phyloP scores from a whole-genome alignment of 805 yeast species.

The Candida easanensis region DNA sequence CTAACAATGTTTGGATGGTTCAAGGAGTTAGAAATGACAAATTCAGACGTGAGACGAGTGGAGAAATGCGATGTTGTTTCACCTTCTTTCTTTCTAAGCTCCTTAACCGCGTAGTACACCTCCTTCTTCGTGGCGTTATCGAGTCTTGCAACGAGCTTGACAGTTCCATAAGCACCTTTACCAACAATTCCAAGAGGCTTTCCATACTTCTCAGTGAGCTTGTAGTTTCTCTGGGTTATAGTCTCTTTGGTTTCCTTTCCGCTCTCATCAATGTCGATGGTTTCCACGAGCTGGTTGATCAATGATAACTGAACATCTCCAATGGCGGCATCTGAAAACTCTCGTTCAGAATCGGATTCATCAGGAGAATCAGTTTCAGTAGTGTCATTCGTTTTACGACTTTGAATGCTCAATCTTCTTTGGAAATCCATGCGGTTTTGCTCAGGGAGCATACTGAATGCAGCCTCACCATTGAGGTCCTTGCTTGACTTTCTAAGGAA shows the following conservation, averaged over 20 bases:
- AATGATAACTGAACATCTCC: constrained; percentile 47
- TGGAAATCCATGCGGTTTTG: constrained; percentile 29
- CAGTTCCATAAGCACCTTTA: constrained; percentile 98
- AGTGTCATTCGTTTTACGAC: constrained; percentile 20
- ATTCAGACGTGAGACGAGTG: constrained; percentile 88
- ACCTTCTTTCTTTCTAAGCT: constrained; percentile 93
- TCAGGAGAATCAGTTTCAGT: constrained; percentile 3
- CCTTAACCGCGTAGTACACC: constrained; percentile 92
- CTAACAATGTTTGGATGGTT: constrained; percentile 75
- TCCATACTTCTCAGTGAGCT: constrained; percentile 47
- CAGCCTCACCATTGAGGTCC: constrained; percentile 17
- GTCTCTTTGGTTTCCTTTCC: neutral
- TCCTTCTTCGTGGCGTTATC: constrained; percentile 76
- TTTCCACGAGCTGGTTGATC: constrained; percentile 45
- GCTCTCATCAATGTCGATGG: constrained; percentile 38
- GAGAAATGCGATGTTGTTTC: constrained; percentile 95
- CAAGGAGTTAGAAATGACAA: constrained; percentile 78
- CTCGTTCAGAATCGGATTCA: constrained; percentile 9
- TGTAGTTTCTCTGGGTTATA: constrained; percentile 26
- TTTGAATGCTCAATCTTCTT: constrained; percentile 27
- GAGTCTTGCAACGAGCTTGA: constrained; percentile 85
- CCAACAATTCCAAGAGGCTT: constrained; percentile 61
- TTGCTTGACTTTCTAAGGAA: constrained; percentile 19
- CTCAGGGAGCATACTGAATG: constrained; percentile 29
- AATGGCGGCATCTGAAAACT: constrained; percentile 38